Evolutionary conservation across 768 basidiomycete genomes (phyloP).

Genomic region (Leccinum sublutescens): DNA sequence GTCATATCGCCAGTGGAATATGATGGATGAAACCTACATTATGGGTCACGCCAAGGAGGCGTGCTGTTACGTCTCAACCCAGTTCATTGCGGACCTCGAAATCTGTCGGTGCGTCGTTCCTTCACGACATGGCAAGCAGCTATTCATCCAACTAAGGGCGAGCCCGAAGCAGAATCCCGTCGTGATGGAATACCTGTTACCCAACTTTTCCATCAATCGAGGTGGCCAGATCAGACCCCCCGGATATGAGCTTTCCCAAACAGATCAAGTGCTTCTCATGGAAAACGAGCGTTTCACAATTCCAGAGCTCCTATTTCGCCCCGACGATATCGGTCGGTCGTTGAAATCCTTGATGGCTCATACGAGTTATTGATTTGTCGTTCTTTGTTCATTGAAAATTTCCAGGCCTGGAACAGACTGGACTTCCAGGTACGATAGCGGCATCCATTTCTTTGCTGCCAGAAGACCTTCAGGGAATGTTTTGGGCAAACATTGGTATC

Average conservation of each 20-base stretch:
- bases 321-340: constrained; percentile 79
- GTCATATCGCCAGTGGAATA: constrained; percentile 96
- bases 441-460: constrained; percentile 75
- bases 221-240: constrained; percentile 54
- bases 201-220: constrained; percentile 74
- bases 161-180: constrained; percentile 62
- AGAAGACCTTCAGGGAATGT: constrained; percentile 84
- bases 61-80: constrained; percentile 80
- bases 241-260: constrained; percentile 52
- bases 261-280: constrained; percentile 76
- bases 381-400: constrained; percentile 6
- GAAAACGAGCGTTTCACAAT: constrained; percentile 90
- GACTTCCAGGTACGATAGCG: constrained; percentile 74
- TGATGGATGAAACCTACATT: constrained; percentile 96
- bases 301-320: constrained; percentile 90
- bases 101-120: constrained; percentile 63
- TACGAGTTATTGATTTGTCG: constrained; percentile 6
- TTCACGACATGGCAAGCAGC: constrained; percentile 16
- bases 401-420: constrained; percentile 76
- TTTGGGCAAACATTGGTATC: constrained; percentile 91
- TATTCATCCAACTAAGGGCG: constrained; percentile 38
- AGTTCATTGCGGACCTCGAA: constrained; percentile 75
- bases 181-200: constrained; percentile 86
- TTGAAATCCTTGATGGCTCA: constrained; percentile 8
- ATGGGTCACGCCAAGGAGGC: constrained; percentile 91